Percentiles rank a stretch among this genome's conserved stretches.
These are phyloP conservation scores for Cytospora paraplurivora DNA, from an alignment of 2,329 filamentous ascomycete species.

Conservation along the genomic window DNA sequence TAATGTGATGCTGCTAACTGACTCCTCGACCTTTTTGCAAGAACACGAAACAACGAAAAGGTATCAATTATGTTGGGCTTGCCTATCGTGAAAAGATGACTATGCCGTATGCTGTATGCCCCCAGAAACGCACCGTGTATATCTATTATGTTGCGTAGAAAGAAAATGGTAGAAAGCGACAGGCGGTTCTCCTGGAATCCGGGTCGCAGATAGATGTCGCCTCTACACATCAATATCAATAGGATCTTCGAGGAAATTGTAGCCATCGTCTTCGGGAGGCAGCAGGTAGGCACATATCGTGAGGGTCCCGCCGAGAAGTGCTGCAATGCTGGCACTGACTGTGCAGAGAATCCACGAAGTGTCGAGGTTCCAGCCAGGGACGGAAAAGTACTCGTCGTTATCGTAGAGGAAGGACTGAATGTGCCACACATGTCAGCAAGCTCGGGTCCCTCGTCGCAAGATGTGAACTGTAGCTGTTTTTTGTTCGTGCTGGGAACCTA, in stretches of 20 bases:
- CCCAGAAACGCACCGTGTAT: slow-evolving; percentile 27
- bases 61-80: slow-evolving; percentile 24
- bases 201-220: background rate
- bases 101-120: slow-evolving; percentile 26
- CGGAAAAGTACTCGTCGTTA: slow-evolving; percentile 78
- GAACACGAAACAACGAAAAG: slow-evolving; percentile 18
- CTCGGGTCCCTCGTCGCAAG: background rate
- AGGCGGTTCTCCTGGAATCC: slow-evolving; percentile 12
- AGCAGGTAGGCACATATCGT: slow-evolving; percentile 68
- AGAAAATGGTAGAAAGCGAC: background rate
- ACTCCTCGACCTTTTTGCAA: slow-evolving; percentile 5
- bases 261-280: slow-evolving; percentile 75
- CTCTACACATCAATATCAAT: slow-evolving; percentile 48
- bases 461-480: too few species aligned
- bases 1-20: background rate
- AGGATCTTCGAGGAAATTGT: slow-evolving; percentile 67
- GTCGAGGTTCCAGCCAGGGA: slow-evolving; percentile 78
- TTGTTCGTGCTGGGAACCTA: slow-evolving; percentile 50
- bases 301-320: slow-evolving; percentile 60
- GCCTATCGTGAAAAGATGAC: slow-evolving; percentile 14
- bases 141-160: slow-evolving; percentile 13
- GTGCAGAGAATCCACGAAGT: slow-evolving; percentile 74
- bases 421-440: slow-evolving; percentile 16
- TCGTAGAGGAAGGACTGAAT: slow-evolving; percentile 78
- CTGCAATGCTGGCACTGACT: slow-evolving; percentile 55